Conservation (phyloP, 2,329 filamentous ascomycete species). For the Lachnellula cervina region DNA sequence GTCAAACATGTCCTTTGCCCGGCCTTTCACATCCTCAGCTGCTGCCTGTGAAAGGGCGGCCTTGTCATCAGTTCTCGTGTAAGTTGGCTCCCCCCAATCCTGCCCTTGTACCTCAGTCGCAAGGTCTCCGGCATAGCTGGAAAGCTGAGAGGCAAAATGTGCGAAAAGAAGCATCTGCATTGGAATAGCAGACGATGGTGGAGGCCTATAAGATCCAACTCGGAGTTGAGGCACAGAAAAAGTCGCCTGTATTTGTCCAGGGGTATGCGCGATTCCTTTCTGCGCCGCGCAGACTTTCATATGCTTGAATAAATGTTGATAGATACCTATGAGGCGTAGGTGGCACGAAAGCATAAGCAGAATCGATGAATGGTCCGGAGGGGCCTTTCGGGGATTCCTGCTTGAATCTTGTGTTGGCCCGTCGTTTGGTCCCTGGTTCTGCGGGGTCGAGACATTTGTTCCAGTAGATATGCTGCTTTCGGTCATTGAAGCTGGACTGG, state of each 20-base stretch:
- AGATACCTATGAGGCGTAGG: conserved; percentile 21
- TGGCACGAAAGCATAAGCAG: conserved; percentile 25
- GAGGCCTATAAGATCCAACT: conserved; percentile 19
- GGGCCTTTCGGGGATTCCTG: neutral
- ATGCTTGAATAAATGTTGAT: conserved; percentile 20
- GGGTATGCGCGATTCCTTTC: conserved; percentile 4
- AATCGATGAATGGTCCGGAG: conserved; percentile 19
- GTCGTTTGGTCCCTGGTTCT: neutral
- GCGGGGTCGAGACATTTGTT: neutral
- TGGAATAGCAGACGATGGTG: conserved; percentile 9
- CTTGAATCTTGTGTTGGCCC: neutral
- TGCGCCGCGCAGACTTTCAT: conserved; percentile 16
- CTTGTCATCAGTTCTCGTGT: neutral
- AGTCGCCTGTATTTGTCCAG: neutral
- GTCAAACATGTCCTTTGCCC: conserved; percentile 10
- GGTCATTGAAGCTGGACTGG: neutral
- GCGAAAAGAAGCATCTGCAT: conserved; percentile 23
- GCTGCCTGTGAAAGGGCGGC: conserved; percentile 2
- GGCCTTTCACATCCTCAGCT: conserved; percentile 17
- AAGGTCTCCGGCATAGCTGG: conserved; percentile 15
- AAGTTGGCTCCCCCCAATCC: neutral
- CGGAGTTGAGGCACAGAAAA: conserved; percentile 7
- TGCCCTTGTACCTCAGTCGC: conserved; percentile 4
- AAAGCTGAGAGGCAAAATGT: conserved; percentile 15
- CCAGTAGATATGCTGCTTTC: neutral